Base-by-base conservation (phyloP, 768 basidiomycete genomes). In the Mycena sanguinolenta region DNA sequence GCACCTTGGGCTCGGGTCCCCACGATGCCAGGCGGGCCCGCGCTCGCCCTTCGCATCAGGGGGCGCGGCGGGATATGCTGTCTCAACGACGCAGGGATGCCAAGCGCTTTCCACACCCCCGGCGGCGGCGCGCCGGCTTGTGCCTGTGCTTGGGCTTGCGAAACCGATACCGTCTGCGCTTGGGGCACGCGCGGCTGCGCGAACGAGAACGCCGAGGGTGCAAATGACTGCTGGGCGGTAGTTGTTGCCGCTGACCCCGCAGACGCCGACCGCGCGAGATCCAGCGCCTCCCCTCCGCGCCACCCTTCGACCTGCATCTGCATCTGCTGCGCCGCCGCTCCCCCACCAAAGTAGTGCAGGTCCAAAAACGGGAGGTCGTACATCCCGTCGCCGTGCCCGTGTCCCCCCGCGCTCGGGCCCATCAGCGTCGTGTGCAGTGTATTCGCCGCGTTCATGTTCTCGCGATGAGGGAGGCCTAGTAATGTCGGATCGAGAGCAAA, bases 281-380 rank as follows among this genome's bases (percentile, higher is more conserved):
- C 84, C 65, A 85, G 72, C 42, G 84, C 84, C 69, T 82, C 82
- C 21, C 80, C 79, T 2, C 67, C 67, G 17, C 71, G 58, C 70
- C 65, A 64, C 8, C 63, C 67, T 27, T 61, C 67, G 10, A 50
- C 42, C 58, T 71, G 62, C 69, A 54, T 53, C 66, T 39, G 62
- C 69, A 54, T 53, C 63, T 55, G 49, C 55, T 55, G 32, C 73
- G 38, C 52, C 57, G 38, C 69, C 70, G 46, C 67, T n/a, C 71
- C 73, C 50, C 71, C 73, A 36, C 59, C 83, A 68, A 90, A 90
- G 76, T 92, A 92, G 76, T 94, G 92, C 78, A 94, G 77, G 76
- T 94, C 92, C 63, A 94, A 83, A 79, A 92, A 94, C 3, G 91
- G 88, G 2, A 93, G 78, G 69, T 88, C 86, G 58, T 89, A 84